These are phyloP conservation scores for Candida manassasensis DNA, from an alignment of 805 yeast genomes.

Conservation along the genomic window DNA sequence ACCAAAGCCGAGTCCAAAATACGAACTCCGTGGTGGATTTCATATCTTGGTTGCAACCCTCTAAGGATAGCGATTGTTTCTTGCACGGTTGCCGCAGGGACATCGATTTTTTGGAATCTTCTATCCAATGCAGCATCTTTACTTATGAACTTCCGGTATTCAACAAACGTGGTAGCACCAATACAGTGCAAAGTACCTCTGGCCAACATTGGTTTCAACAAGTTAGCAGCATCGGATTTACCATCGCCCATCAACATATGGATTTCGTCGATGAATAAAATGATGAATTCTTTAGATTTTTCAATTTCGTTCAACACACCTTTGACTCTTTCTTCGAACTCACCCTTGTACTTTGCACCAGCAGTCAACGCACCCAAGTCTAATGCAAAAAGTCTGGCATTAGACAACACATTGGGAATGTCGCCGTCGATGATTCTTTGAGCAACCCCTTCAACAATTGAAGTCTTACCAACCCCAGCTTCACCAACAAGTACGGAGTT, in stretches of 20 bases:
- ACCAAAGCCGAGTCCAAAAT: conserved; percentile 92
- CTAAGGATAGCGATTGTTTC: conserved; percentile 95
- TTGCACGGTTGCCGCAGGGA: conserved; percentile 84
- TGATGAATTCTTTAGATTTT: conserved; percentile 77
- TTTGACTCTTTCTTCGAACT: conserved; percentile 95
- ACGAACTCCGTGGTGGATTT: conserved; percentile 96
- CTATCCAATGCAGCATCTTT: conserved; percentile 99
- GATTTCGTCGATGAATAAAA: conserved; percentile 93
- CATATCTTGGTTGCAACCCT: conserved; percentile 93
- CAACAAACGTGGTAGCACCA: conserved; percentile 96
- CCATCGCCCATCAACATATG: conserved; percentile 99
- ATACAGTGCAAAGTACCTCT: conserved; percentile 95
- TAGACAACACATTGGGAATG: conserved; percentile 83
- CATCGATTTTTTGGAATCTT: conserved; percentile 96
- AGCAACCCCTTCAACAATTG: conserved; percentile 97
- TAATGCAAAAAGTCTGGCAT: conserved; percentile 76
- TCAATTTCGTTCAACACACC: conserved; percentile 94
- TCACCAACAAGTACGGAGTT: conserved; percentile 97
- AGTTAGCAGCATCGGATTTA: conserved; percentile 93
- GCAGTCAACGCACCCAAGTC: conserved; percentile 97
- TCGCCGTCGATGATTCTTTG: conserved; percentile 94
- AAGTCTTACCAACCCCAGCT: conserved; percentile 99
- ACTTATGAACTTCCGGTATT: conserved; percentile 86
- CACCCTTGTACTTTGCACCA: conserved; percentile 98
- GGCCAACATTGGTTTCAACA: conserved; percentile 94